A percentile compares a stretch with the other conserved stretches of the same genome.
Conservation (phyloP, 2,329 filamentous ascomycete species). For the Claviceps arundinis region DNA sequence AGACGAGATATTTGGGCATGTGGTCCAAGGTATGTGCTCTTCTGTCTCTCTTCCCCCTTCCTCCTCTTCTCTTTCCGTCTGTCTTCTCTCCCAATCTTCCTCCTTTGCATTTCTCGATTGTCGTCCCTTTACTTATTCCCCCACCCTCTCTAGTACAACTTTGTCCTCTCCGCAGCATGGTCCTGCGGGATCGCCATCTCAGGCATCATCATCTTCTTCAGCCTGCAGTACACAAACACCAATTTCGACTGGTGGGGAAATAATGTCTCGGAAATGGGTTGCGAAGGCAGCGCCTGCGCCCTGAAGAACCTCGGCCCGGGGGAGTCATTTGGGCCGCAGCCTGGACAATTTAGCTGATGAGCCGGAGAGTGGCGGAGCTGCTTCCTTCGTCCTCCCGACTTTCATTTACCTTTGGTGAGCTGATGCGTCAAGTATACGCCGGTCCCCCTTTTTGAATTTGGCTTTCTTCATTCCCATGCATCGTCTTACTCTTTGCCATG, state of each 20-base stretch:
- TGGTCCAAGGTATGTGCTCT: constrained; percentile 33
- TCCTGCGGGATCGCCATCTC: constrained; percentile 36
- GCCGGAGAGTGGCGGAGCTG: neutral
- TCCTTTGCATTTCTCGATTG: neutral
- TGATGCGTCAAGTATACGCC: no score
- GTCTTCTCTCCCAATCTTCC: neutral
- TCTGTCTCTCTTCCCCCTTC: fast-evolving
- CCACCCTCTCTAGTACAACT: constrained; percentile 30
- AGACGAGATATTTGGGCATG: constrained; percentile 32
- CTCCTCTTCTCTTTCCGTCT: no score
- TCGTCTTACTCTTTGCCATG: no score
- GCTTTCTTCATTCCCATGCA: no score
- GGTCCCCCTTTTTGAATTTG: no score
- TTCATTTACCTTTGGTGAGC: neutral
- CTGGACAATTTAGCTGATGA: constrained; percentile 24
- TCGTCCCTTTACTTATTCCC: no score
- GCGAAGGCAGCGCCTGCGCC: constrained; percentile 27
- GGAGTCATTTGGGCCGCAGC: constrained; percentile 26
- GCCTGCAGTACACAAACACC: constrained; percentile 30
- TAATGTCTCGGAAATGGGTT: constrained; percentile 24
- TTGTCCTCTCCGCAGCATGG: constrained; percentile 38
- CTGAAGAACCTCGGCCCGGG: constrained; percentile 20
- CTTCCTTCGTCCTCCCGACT: neutral
- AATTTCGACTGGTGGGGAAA: constrained; percentile 38
- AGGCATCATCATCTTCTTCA: constrained; percentile 40